phyloP scores from a whole-genome alignment of 2,329 filamentous ascomycete genomes.

The Nannizziopsis barbatae region DNA sequence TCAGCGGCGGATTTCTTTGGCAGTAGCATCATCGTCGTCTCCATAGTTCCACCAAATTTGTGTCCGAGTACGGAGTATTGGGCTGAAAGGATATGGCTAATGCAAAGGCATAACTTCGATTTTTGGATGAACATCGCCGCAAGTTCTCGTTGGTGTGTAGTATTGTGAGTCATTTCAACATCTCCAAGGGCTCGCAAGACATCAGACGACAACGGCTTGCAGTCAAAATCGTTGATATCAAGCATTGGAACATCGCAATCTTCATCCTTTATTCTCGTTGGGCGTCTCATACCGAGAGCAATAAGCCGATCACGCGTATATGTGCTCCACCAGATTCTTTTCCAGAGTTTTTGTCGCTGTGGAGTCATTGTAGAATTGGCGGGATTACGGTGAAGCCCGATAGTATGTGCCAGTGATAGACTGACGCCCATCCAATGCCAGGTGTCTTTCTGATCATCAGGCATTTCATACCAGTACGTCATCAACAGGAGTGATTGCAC shows the following conservation, averaged over 20 bases:
- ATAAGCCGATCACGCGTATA: conserved; percentile 92
- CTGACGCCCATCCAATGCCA: conserved; percentile 99
- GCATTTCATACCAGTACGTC: conserved; percentile 97
- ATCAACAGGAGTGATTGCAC: conserved; percentile 82
- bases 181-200: conserved; percentile 57
- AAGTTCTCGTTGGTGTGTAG: conserved; percentile 62
- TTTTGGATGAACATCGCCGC: conserved; percentile 87
- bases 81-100: conserved; percentile 77
- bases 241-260: conserved; percentile 93
- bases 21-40: conserved; percentile 76
- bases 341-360: conserved; percentile 72
- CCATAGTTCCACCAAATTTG: conserved; percentile 58
- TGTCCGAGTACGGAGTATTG: conserved; percentile 88
- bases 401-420: conserved; percentile 83
- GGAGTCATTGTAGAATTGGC: conserved; percentile 62
- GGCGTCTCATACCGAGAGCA: conserved; percentile 83
- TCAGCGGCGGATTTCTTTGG: conserved; percentile 81
- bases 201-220: conserved; percentile 54
- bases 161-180: conserved; percentile 60
- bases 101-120: conserved; percentile 76
- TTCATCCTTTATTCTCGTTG: conserved; percentile 82
- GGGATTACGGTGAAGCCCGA: conserved; percentile 81
- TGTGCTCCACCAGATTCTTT: conserved; percentile 95
- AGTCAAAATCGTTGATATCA: conserved; percentile 72
- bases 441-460: conserved; percentile 92